These are phyloP conservation scores for Lentinula boryana DNA, from an alignment of 768 basidiomycete genomes.

Conservation along the genomic window DNA sequence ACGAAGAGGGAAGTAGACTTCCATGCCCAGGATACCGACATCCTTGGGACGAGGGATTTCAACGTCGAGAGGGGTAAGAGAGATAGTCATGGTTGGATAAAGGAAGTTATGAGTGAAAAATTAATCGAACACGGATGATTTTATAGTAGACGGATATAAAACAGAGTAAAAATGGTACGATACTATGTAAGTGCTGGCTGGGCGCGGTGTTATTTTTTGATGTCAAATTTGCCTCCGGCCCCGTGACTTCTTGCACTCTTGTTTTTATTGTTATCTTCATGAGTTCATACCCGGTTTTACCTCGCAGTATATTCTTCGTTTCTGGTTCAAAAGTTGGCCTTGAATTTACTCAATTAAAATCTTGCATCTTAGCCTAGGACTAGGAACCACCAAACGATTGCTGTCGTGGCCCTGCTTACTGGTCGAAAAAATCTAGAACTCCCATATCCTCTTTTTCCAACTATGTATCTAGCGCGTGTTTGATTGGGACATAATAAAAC, in stretches of 20 bases:
- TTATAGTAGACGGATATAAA: conserved; percentile 14
- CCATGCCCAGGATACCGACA: conserved; percentile 90
- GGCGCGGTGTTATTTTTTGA: background rate
- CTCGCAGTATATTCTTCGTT: background rate
- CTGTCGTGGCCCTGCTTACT: background rate
- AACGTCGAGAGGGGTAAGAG: conserved; percentile 21
- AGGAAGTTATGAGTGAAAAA: background rate
- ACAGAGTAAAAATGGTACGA: conserved; percentile 14
- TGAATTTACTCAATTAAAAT: too few relatives aligned
- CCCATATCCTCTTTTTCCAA: background rate
- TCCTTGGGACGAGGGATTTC: conserved; percentile 72
- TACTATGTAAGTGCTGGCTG: background rate
- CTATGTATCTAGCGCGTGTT: background rate
- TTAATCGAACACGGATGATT: conserved; percentile 1
- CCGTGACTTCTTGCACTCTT: background rate
- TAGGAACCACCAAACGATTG: too few relatives aligned
- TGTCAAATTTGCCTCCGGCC: background rate
- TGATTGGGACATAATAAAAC: background rate
- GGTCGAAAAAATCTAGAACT: background rate
- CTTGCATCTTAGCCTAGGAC: too few relatives aligned
- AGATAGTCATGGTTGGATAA: conserved; percentile 18
- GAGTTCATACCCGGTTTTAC: background rate
- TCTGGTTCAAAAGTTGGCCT: too few relatives aligned
- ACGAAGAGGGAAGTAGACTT: conserved; percentile 91
- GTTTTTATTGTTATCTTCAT: background rate